Base-by-base conservation (phyloP, 2,329 filamentous ascomycete genomes). In the Aureobasidium sp. region DNA sequence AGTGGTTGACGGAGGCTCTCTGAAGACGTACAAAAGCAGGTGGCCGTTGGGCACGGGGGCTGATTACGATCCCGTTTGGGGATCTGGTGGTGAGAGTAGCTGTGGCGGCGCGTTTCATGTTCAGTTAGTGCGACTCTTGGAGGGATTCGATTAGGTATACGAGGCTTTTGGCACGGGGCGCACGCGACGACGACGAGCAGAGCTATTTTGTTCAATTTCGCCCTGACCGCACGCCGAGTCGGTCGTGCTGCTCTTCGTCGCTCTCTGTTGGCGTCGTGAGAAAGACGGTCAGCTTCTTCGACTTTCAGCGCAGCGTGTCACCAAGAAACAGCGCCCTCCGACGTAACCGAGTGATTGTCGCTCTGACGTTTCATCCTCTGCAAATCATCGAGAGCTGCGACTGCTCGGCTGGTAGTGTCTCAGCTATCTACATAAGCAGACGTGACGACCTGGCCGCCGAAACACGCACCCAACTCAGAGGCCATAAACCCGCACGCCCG, bases 351-450 rank as follows among this genome's bases (percentile, higher is more conserved):
- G 55, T 58, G 55, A 58, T 58, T 48, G 42, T 37, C 55, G 55
- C 55, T 57, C 39, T 58, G 55, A 58, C 55, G 55, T 58, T 58
- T 58, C 55, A 58, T 58, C 55, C 41, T 58, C 42, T 58, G 55
- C 55, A 58, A 36, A 58, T 58, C 55, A 58, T 58, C 31, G 5
- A 22, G 20, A 45, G 53, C 53, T 57, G 53, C 34, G 55, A 58
- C 41, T 47, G 55, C 29, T 58, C 42, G 41, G 55, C 55, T 58
- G 55, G 42, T 58, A 48, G 55, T 58, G 55, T 58, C 42, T 48
- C 31, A 47, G 47, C 52, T 56, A 36, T 47, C 39, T 44, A 57
- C 53, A 57, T 34, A 47, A 57, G 27, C 47, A 51, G 47, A 37
- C n/a, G 36, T 42, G 31, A 44, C 55, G 55, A 58, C 55, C n/a